A percentile compares a stretch with the other conserved stretches of the same genome.
Conservation (phyloP, 2,329 filamentous ascomycete genomes). For the Ophiocordyceps camponoti-saundersi region DNA sequence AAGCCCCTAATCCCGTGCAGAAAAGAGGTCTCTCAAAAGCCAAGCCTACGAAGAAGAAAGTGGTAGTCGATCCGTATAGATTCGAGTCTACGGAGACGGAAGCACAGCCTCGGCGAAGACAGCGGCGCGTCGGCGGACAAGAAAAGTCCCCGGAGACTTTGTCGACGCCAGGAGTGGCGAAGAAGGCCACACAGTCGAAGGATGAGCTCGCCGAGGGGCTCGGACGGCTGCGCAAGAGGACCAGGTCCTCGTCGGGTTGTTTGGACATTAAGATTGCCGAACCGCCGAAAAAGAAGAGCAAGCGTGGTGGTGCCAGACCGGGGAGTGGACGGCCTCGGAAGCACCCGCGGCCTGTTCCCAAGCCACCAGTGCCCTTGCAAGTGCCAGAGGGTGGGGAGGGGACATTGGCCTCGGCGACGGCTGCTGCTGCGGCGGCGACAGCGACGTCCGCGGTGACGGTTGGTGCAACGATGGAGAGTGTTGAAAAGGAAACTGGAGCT, state of each 20-base stretch:
- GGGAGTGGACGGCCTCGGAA: slow-evolving; percentile 22
- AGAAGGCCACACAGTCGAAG: slow-evolving; percentile 10
- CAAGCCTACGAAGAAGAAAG: slow-evolving; percentile 3
- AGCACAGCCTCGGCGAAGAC: background rate
- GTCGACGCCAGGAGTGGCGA: slow-evolving; percentile 7
- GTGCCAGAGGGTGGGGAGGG: background rate
- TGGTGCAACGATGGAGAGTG: background rate
- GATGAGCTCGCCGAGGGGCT: slow-evolving; percentile 5
- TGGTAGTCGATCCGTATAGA: background rate
- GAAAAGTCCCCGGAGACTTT: slow-evolving; percentile 11
- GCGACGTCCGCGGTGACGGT: background rate
- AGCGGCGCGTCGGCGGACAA: slow-evolving; percentile 8
- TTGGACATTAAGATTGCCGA: slow-evolving; percentile 5
- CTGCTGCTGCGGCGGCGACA: background rate
- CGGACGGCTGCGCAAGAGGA: slow-evolving; percentile 11
- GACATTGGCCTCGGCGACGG: background rate
- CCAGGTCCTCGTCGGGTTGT: slow-evolving; percentile 3
- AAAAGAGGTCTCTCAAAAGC: slow-evolving; percentile 9
- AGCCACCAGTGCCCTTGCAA: slow-evolving; percentile 1
- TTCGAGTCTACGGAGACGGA: background rate
- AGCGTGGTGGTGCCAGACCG: slow-evolving; percentile 19
- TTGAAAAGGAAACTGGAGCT: background rate
- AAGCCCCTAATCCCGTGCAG: slow-evolving; percentile 6
- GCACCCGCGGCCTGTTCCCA: slow-evolving; percentile 11
- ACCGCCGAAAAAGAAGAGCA: slow-evolving; percentile 17